Percentiles rank a stretch among this genome's conserved stretches.
Conservation (phyloP, 2,329 filamentous ascomycete species). For the Aspergillus brunneoviolaceus region DNA sequence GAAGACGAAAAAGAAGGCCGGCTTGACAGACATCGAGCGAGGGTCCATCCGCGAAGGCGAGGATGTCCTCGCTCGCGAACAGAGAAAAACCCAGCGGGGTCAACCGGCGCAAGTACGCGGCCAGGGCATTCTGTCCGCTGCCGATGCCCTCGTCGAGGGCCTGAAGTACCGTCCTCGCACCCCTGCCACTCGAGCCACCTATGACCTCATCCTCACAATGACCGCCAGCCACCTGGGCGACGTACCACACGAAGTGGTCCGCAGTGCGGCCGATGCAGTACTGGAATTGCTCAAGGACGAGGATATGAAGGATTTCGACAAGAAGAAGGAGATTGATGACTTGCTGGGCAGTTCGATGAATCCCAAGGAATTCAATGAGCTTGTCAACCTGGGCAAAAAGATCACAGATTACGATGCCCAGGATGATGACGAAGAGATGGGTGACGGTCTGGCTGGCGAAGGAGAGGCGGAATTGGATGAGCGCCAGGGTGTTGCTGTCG, state of each 20-base stretch:
- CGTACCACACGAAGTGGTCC: constrained; percentile 84
- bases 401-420: constrained; percentile 98
- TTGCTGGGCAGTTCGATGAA: constrained; percentile 79
- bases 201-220: constrained; percentile 89
- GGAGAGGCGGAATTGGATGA: constrained; percentile 81
- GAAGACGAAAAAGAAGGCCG: constrained; percentile 72
- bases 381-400: constrained; percentile 96
- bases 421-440: constrained; percentile 89
- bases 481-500: constrained; percentile 92
- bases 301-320: constrained; percentile 93
- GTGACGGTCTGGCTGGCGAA: constrained; percentile 64
- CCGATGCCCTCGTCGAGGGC: constrained; percentile 85
- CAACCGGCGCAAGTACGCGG: constrained; percentile 69
- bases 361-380: constrained; percentile 91
- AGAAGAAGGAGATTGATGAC: constrained; percentile 96
- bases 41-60: constrained; percentile 76
- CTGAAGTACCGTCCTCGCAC: constrained; percentile 90
- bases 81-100: constrained; percentile 78
- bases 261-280: constrained; percentile 89
- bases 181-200: constrained; percentile 85
- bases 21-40: constrained; percentile 69
- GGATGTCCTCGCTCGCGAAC: constrained; percentile 78
- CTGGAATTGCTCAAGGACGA: constrained; percentile 93
- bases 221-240: constrained; percentile 87
- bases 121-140: constrained; percentile 76